Evolutionary conservation across 1,284 basidiomycete species (phyloP), one percentile per base, ranked within the genome.

Genomic region (Marasmius fiardii): DNA sequence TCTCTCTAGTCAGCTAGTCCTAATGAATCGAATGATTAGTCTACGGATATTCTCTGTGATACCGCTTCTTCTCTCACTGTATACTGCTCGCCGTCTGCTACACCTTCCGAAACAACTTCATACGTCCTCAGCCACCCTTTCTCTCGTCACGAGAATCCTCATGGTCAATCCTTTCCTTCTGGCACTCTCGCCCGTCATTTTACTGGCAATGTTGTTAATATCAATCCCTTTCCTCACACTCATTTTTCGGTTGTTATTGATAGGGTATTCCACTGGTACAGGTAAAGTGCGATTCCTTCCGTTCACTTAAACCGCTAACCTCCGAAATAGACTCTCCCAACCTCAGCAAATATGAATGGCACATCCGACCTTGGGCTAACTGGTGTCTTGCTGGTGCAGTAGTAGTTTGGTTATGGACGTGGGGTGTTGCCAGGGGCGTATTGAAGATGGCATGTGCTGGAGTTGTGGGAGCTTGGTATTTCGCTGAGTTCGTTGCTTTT

Each of bases 391-490:
- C 81, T 43, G 77, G 80, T 2, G 82, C 88, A 0, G 74, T 88
- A 1, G 75, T 74, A 0, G 76, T 92, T 0, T 96, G 93, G 92
- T 70, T 95, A 1, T 98, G 94, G 94, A 90, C 83, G 10, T 95
- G 93, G 91, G 90, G 86, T 16, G 86, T 97, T 2, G 84, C 91
- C 14, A 79, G 94, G 31, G 94, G 95, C 0, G 69, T 93, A 0
- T 74, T 94, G 52, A 77, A 92, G 4, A 91, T 90, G 41, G 85
- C 87, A 0, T 86, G 88, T 47, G 87, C 92, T 0, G 89, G 86
- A 24, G 91, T 95, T 1, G 83, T 98, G 37, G 95, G 93, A 1
- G 86, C 90, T 41, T 98, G 94, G 93, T 97, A 96, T 68, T 96
- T 94, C 65, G 81, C 89, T 47, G 82, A 91, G 86, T 92, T 67